Evolutionary conservation across 1,284 basidiomycete species (phyloP).

Genomic region (Hemileia vastatrix): DNA sequence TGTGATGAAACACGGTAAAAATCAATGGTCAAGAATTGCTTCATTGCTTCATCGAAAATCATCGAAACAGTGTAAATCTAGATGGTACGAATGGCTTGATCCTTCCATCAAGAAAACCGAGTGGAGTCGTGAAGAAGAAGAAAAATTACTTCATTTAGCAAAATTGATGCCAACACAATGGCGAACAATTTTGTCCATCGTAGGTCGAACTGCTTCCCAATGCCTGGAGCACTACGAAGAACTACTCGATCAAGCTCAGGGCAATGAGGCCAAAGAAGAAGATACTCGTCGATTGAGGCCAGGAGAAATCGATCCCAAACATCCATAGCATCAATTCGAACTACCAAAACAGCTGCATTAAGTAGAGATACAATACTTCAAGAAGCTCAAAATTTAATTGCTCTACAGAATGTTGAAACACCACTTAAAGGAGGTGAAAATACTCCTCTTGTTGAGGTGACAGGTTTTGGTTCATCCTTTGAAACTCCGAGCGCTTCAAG

Average conservation of each 20-base stretch:
- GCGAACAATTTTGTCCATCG: slow-evolving; percentile 97
- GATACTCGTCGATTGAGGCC: slow-evolving; percentile 79
- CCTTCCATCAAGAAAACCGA: too few species aligned
- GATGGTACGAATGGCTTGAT: too few species aligned
- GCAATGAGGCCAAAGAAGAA: slow-evolving; percentile 86
- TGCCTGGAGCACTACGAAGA: slow-evolving; percentile 98
- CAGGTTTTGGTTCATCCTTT: slow-evolving; percentile 65
- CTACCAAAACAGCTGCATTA: slow-evolving; percentile 80
- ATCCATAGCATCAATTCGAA: slow-evolving; percentile 75
- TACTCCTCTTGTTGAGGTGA: slow-evolving; percentile 65
- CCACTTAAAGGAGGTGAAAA: slow-evolving; percentile 94
- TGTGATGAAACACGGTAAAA: too few species aligned
- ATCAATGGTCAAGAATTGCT: too few species aligned
- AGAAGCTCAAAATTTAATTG: slow-evolving; percentile 89
- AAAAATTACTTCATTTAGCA: slow-evolving; percentile 93
- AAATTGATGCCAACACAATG: slow-evolving; percentile 99
- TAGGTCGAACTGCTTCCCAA: slow-evolving; percentile 93
- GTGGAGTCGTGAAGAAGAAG: slow-evolving; percentile 71
- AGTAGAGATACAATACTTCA: slow-evolving; percentile 80
- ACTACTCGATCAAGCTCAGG: slow-evolving; percentile 90
- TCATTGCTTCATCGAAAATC: too few species aligned
- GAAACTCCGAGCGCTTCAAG: slow-evolving; percentile 82
- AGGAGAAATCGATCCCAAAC: slow-evolving; percentile 97
- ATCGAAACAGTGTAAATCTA: too few species aligned
- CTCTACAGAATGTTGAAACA: slow-evolving; percentile 82